A percentile compares a stretch with the other conserved stretches of the same genome.
Evolutionary conservation across 305 asterid species (phyloP).

Genomic region (Withania somnifera): DNA sequence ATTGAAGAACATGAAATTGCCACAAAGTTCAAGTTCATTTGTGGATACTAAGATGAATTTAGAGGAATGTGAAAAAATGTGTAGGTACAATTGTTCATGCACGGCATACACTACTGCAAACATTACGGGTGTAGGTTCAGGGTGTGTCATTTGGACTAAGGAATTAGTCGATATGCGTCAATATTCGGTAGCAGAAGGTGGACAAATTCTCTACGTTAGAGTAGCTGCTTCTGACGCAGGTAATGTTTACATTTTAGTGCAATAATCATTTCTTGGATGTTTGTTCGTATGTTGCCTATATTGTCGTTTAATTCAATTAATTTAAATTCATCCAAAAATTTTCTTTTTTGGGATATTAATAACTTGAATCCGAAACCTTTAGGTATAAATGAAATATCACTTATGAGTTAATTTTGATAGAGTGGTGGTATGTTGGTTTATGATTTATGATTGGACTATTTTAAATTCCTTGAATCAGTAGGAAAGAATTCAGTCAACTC

Average conservation of each 20-base stretch:
- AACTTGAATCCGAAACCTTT: background rate
- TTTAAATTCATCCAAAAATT: too few species aligned
- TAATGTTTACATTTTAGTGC: conserved; percentile 10
- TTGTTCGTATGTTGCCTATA: too few species aligned
- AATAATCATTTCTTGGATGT: too few species aligned
- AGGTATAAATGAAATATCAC: background rate
- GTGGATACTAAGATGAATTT: conserved; percentile 31
- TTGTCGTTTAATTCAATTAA: background rate
- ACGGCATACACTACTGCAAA: conserved; percentile 43
- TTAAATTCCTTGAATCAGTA: background rate
- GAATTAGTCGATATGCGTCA: conserved; percentile 71
- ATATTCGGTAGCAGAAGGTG: conserved; percentile 68
- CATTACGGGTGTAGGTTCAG: conserved; percentile 40
- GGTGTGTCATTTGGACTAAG: conserved; percentile 62
- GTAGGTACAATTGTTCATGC: conserved; percentile 58
- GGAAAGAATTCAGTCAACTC: background rate
- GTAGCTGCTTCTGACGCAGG: conserved; percentile 59
- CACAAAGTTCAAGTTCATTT: conserved; percentile 43
- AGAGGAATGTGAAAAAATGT: conserved; percentile 35
- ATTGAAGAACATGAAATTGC: conserved; percentile 49
- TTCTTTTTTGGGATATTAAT: too few species aligned
- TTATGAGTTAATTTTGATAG: background rate
- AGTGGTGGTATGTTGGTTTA: background rate
- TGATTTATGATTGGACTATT: background rate
- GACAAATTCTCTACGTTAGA: conserved; percentile 58